Conservation (phyloP, 2,329 filamentous ascomycete genomes). For the Trichoderma oligosporum region DNA sequence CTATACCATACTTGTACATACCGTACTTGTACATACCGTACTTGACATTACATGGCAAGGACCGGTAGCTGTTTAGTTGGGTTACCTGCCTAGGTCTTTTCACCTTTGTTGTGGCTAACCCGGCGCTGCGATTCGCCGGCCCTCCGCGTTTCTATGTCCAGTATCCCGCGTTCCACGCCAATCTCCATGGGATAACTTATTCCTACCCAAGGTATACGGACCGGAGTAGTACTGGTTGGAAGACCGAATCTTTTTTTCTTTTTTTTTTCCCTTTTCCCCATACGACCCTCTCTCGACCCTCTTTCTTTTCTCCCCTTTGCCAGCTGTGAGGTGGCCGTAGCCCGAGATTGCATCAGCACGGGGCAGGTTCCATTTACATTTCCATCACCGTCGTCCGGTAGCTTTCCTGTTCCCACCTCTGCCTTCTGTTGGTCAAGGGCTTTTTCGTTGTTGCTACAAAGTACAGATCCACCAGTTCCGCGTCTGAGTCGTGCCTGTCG, state of each 20-base stretch:
- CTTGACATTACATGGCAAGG: constrained; percentile 14
- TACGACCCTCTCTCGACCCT: neutral
- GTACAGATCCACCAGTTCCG: constrained; percentile 14
- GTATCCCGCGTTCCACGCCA: neutral
- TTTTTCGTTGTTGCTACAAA: neutral
- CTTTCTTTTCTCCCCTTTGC: constrained; percentile 1
- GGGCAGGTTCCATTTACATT: constrained; percentile 19
- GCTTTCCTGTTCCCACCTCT: neutral
- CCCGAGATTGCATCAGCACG: constrained; percentile 20
- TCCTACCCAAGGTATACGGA: neutral
- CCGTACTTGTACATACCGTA: too few species aligned
- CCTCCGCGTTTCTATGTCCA: neutral
- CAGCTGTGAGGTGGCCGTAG: constrained; percentile 17
- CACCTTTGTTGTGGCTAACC: constrained; percentile 9
- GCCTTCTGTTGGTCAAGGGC: neutral
- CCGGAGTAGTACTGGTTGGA: constrained; percentile 2
- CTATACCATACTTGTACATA: neutral
- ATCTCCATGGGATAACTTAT: constrained; percentile 4
- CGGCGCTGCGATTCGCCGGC: constrained; percentile 12
- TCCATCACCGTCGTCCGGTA: neutral
- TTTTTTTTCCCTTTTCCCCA: neutral
- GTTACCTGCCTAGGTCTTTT: constrained; percentile 1
- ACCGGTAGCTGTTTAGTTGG: neutral
- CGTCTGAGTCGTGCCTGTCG: constrained; percentile 20
- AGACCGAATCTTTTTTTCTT: constrained; percentile 3